phyloP scores from a whole-genome alignment of 2,329 filamentous ascomycete species.

The Stachybotrys echinatus region DNA sequence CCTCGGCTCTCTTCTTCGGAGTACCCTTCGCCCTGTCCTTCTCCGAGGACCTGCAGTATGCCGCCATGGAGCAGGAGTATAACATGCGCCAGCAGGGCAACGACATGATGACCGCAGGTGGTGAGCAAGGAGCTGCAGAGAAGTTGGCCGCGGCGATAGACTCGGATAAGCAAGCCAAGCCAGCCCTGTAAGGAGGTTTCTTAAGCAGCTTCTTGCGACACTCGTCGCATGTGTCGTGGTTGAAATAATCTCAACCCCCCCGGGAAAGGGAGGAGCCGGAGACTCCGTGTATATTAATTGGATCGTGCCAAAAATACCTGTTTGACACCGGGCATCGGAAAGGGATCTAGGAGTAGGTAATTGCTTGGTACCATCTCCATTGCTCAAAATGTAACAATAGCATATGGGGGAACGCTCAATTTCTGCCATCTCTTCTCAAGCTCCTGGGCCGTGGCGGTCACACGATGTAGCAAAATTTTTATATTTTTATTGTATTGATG shows the following conservation, averaged over 20 bases:
- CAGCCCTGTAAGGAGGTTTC: slow-evolving; percentile 39
- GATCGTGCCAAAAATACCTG: neutral
- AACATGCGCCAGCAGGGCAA: slow-evolving; percentile 89
- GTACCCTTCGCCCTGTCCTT: slow-evolving; percentile 92
- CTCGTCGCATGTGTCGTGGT: no score
- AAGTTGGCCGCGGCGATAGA: slow-evolving; percentile 46
- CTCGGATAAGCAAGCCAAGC: slow-evolving; percentile 34
- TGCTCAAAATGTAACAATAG: neutral
- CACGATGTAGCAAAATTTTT: neutral
- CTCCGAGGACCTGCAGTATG: slow-evolving; percentile 91
- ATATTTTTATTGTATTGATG: no score
- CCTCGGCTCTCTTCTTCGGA: slow-evolving; percentile 81
- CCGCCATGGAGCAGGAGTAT: slow-evolving; percentile 97
- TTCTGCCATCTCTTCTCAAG: neutral
- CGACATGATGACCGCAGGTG: slow-evolving; percentile 55
- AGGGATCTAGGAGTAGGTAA: neutral
- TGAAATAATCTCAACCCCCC: neutral
- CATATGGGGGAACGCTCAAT: neutral
- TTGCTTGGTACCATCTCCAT: neutral
- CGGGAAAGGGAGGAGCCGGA: neutral
- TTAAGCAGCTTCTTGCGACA: slow-evolving; percentile 5
- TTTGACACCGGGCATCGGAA: neutral
- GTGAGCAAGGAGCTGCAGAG: slow-evolving; percentile 39
- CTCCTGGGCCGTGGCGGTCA: no score
- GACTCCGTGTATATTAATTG: neutral